Evolutionary conservation across 768 basidiomycete species (phyloP).

Genomic region (Lepiota venenata): DNA sequence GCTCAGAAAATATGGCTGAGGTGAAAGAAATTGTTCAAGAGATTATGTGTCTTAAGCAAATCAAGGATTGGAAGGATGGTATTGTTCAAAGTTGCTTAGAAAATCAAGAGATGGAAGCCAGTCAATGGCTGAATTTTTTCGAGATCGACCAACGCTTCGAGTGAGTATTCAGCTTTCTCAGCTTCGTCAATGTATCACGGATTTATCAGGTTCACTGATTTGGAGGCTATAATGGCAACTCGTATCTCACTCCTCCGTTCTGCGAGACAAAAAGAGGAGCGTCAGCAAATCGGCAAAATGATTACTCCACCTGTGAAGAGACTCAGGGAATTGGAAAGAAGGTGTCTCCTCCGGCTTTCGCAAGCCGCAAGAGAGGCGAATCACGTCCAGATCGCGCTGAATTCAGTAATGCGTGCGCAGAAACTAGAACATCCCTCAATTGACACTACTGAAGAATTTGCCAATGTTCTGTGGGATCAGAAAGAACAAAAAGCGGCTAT

Average conservation of each 20-base stretch:
- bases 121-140: constrained; percentile 40
- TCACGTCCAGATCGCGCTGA: constrained; percentile 80
- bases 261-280: constrained; percentile 62
- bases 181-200: constrained; percentile 2
- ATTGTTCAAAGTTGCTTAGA: constrained; percentile 29
- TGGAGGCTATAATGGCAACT: constrained; percentile 79
- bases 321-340: constrained; percentile 60
- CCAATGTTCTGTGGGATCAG: constrained; percentile 86
- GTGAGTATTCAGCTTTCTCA: constrained; percentile 39
- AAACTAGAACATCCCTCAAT: constrained; percentile 46
- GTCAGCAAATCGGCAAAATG: constrained; percentile 73
- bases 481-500: constrained; percentile 85
- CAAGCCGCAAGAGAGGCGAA: constrained; percentile 64
- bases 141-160: constrained; percentile 57
- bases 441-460: constrained; percentile 74
- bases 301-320: constrained; percentile 46
- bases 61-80: constrained; percentile 56
- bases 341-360: constrained; percentile 69
- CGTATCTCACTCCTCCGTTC: constrained; percentile 81
- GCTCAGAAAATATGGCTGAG: constrained; percentile 77
- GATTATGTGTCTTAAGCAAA: constrained; percentile 79
- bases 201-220: constrained; percentile 58
- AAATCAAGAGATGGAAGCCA: constrained; percentile 28
- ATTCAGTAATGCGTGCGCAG: constrained; percentile 78
- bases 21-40: constrained; percentile 66